Base-by-base conservation (phyloP, 768 basidiomycete species). In the Cystofilobasidium bisporidii region DNA sequence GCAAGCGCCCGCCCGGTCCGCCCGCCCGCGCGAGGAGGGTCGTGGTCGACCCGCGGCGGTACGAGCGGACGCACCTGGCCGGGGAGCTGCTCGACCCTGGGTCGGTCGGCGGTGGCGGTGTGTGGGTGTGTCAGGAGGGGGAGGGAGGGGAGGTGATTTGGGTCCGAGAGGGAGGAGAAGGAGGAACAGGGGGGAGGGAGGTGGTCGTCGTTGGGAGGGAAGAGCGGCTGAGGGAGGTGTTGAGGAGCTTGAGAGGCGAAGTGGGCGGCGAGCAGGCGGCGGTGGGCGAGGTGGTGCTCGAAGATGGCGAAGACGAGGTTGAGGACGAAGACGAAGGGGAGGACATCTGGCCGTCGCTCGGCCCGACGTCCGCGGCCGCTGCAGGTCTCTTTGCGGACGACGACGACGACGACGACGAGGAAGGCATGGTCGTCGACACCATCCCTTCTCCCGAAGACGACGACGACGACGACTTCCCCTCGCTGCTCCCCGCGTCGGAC, bases 41-140 rank as follows among this genome's bases (percentile, higher is more conserved):
- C 48, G 63, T 65, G 17, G 30, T 69, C 40, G 68, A 69, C 36
- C 68, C 68, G 20, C 24, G 63, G 40, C 57, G 68, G 53, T 69
- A 69, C 59, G 58, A 64, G 38, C 55, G 63, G 1, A 50, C 47
- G 3, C 68, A 69, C 50, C 63, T 69, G 9, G 59, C 57, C 5
- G 63, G 45, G 2, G 41, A 60, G 30, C 60, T 69, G 63, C 63
- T 69, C 15, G 62, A 57, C 26, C 38, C 53, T 0, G 63, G 61
- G 11, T 36, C 38, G 36, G 53, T 32, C n/a, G 40, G 36, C 36
- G 57, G 30, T 4, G 41, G 12, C 20, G 6, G 18, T 17, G 1
- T 58, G 1, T 69, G 68, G 68, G 36, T 64, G 9, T 69, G 68
- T 36, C 58, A 48, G n/a, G 63, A 69, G 33, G 32, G 11, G 22